A percentile compares a stretch with the other conserved stretches of the same genome.
These are phyloP conservation scores for Pluteus cervinus DNA, from an alignment of 768 basidiomycete species.

Conservation along the genomic window DNA sequence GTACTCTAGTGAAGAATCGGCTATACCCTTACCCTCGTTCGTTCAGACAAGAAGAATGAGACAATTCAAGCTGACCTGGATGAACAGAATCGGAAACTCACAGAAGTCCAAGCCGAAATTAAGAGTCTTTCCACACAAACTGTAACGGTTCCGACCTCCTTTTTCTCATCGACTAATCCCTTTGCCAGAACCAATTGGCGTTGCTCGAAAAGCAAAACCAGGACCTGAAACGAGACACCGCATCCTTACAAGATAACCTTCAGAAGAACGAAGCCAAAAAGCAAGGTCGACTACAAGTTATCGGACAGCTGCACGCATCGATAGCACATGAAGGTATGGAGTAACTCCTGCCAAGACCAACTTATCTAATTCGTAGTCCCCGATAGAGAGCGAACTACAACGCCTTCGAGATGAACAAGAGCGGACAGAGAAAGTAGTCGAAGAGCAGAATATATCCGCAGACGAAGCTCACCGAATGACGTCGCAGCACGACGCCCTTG, in stretches of 20 bases:
- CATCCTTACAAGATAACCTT: constrained; percentile 74
- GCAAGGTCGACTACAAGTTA: too few relatives aligned
- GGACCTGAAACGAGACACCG: constrained; percentile 63
- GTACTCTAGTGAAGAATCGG: constrained; percentile 10
- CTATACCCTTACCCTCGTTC: constrained; percentile 9
- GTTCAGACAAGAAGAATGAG: constrained; percentile 65
- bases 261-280: constrained; percentile 65
- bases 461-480: constrained; percentile 93
- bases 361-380: too few relatives aligned
- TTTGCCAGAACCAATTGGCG: constrained; percentile 52
- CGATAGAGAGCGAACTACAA: too few relatives aligned
- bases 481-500: constrained; percentile 76
- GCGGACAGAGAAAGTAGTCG: constrained; percentile 60
- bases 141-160: neutral
- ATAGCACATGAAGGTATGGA: too few relatives aligned
- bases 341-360: too few relatives aligned
- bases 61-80: constrained; percentile 60
- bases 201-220: constrained; percentile 58
- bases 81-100: constrained; percentile 40
- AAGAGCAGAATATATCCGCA: constrained; percentile 82
- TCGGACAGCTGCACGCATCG: too few relatives aligned
- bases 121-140: constrained; percentile 56
- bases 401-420: constrained; percentile 60
- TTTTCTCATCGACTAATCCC: constrained; percentile 4
- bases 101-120: constrained; percentile 44